phyloP scores from a whole-genome alignment of 1,284 basidiomycete species.

The Moniliella sp. region DNA sequence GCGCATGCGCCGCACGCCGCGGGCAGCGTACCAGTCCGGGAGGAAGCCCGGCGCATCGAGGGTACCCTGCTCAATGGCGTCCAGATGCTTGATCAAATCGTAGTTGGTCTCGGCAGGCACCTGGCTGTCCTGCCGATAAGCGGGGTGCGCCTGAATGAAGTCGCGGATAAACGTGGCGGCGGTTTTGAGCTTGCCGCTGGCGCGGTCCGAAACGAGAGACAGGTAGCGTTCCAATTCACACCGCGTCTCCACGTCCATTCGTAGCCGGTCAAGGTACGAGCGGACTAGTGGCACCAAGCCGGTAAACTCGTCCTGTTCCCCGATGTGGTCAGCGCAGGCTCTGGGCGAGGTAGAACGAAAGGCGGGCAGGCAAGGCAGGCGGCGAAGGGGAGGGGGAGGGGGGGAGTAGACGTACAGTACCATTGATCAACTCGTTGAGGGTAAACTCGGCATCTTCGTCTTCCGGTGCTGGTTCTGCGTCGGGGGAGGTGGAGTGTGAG shows the following conservation, averaged over 20 bases:
- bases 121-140: slow-evolving; percentile 71
- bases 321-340: no score
- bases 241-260: slow-evolving; percentile 48
- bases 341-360: no score
- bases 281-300: slow-evolving; percentile 66
- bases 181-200: slow-evolving; percentile 66
- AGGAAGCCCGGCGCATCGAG: no score
- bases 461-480: slow-evolving; percentile 38
- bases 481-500: no score
- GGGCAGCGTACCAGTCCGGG: no score
- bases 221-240: slow-evolving; percentile 43
- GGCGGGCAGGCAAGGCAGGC: no score
- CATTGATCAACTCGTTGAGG: slow-evolving; percentile 78
- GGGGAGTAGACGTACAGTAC: slow-evolving; percentile 40
- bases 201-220: slow-evolving; percentile 39
- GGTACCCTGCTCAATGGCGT: no score
- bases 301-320: slow-evolving; percentile 50
- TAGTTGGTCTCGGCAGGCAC: slow-evolving; percentile 80
- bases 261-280: slow-evolving; percentile 67
- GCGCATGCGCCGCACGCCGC: no score
- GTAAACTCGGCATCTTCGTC: slow-evolving; percentile 80
- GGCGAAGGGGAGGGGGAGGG: no score
- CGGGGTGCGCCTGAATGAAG: slow-evolving; percentile 69
- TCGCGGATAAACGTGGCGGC: slow-evolving; percentile 78
- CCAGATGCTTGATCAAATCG: no score